Percentiles rank a stretch among this genome's conserved stretches.
phyloP scores from a whole-genome alignment of 2,329 filamentous ascomycete species.

The Neopestalotiopsis clavispora region DNA sequence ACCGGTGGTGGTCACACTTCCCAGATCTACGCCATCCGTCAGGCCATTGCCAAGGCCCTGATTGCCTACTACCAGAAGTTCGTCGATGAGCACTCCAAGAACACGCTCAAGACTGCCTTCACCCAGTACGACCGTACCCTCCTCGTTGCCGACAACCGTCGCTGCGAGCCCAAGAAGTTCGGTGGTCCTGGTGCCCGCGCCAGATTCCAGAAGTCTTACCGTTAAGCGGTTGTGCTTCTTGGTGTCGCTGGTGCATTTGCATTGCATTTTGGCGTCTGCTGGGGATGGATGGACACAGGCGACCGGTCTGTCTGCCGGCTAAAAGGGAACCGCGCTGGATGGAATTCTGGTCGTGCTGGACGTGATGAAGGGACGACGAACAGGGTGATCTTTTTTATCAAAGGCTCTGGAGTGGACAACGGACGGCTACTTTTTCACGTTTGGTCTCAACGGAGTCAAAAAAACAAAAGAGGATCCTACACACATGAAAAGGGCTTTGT shows the following conservation, averaged over 20 bases:
- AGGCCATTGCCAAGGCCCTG: constrained; percentile 97
- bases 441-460: constrained; percentile 39
- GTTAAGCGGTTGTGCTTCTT: constrained; percentile 63
- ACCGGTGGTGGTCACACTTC: constrained; percentile 92
- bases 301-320: constrained; percentile 5
- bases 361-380: constrained; percentile 22
- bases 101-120: constrained; percentile 96
- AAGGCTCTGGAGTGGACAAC: constrained; percentile 25
- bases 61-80: constrained; percentile 99
- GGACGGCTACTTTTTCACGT: constrained; percentile 32
- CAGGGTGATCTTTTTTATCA: constrained; percentile 9
- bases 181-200: constrained; percentile 91
- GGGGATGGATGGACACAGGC: constrained; percentile 14
- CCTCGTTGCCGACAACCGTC: constrained; percentile 98
- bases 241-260: constrained; percentile 23
- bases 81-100: constrained; percentile 99
- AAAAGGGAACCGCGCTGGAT: constrained; percentile 9
- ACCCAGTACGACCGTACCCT: constrained; percentile 96
- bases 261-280: constrained; percentile 15
- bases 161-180: constrained; percentile 99
- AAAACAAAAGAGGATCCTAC: constrained; percentile 36
- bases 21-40: constrained; percentile 97
- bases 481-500: constrained; percentile 33
- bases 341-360: constrained; percentile 16
- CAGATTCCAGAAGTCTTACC: constrained; percentile 99